These are phyloP conservation scores for Candida alai DNA, from an alignment of 805 yeast species.

Conservation along the genomic window DNA sequence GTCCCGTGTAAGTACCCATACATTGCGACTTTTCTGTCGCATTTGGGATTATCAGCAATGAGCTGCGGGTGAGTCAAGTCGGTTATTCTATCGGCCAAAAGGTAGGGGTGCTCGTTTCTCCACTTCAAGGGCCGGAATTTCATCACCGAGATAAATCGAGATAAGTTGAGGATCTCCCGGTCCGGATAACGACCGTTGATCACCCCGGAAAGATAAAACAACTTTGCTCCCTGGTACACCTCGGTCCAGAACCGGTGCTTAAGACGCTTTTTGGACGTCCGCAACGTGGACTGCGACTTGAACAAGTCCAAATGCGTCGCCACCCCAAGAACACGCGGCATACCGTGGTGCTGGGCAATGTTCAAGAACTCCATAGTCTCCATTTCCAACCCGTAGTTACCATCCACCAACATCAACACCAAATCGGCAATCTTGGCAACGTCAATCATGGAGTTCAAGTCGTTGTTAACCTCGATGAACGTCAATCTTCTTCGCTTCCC, in stretches of 20 bases:
- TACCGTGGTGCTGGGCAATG: slow-evolving; percentile 96
- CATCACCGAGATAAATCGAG: slow-evolving; percentile 94
- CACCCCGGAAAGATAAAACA: slow-evolving; percentile 92
- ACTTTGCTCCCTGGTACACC: slow-evolving; percentile 96
- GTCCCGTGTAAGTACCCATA: slow-evolving; percentile 97
- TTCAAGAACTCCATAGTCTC: slow-evolving; percentile 98
- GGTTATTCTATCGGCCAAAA: slow-evolving; percentile 85
- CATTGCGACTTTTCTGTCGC: slow-evolving; percentile 84
- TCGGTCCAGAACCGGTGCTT: slow-evolving; percentile 98
- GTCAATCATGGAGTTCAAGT: slow-evolving; percentile 92
- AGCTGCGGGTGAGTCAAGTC: slow-evolving; percentile 91
- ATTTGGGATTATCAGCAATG: slow-evolving; percentile 73
- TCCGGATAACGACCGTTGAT: slow-evolving; percentile 97
- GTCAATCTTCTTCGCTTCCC: slow-evolving; percentile 93
- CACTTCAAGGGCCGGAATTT: slow-evolving; percentile 98
- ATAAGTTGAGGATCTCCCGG: slow-evolving; percentile 85
- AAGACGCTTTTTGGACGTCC: slow-evolving; percentile 86
- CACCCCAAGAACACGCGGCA: slow-evolving; percentile 95
- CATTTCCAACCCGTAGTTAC: slow-evolving; percentile 98
- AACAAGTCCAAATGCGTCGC: slow-evolving; percentile 94
- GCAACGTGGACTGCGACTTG: slow-evolving; percentile 80
- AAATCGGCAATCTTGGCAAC: slow-evolving; percentile 93
- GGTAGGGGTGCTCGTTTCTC: slow-evolving; percentile 97
- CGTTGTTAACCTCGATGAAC: slow-evolving; percentile 88
- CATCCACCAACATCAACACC: slow-evolving; percentile 85